A percentile compares a stretch with the other conserved stretches of the same genome.
Conservation (phyloP, 352 stramenopile genomes). For the Globisporangium takayamanum region DNA sequence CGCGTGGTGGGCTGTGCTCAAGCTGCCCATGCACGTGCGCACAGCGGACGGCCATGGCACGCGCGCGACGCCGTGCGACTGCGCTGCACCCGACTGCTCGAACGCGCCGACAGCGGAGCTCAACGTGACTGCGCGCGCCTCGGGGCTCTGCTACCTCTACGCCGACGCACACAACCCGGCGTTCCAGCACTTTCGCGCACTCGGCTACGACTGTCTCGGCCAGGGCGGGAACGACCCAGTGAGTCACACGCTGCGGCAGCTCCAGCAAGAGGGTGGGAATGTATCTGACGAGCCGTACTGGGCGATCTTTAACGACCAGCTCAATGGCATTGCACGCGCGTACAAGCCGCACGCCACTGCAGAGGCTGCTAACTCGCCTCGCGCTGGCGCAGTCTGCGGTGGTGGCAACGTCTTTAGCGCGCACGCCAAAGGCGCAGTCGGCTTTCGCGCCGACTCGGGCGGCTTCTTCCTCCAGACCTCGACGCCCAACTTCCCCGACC, state of each 20-base stretch:
- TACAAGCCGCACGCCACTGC: slow-evolving; percentile 12
- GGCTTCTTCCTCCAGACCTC: slow-evolving; percentile 75
- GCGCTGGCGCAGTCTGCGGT: slow-evolving; percentile 29
- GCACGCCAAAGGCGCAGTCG: slow-evolving; percentile 65
- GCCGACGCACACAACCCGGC: slow-evolving; percentile 41
- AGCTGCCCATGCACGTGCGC: slow-evolving; percentile 53
- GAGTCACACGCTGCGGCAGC: slow-evolving; percentile 64
- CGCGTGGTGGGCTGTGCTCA: slow-evolving; percentile 71
- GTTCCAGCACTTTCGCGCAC: slow-evolving; percentile 59
- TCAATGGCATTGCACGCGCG: slow-evolving; percentile 51
- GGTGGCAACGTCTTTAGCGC: slow-evolving; percentile 55
- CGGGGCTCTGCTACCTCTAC: slow-evolving; percentile 77
- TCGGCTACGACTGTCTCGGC: slow-evolving; percentile 72
- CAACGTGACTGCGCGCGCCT: slow-evolving; percentile 25
- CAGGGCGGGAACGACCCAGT: slow-evolving; percentile 67
- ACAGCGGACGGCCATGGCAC: slow-evolving; percentile 3
- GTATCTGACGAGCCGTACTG: slow-evolving; percentile 30
- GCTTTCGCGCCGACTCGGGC: slow-evolving; percentile 33
- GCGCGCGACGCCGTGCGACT: slow-evolving; percentile 59
- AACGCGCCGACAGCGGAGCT: slow-evolving; percentile 36
- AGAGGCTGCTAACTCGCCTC: not conserved
- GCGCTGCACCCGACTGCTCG: slow-evolving; percentile 40
- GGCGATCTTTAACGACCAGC: slow-evolving; percentile 75
- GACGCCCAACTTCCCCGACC: slow-evolving; percentile 72
- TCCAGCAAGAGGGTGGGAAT: slow-evolving; percentile 6